A percentile compares a stretch with the other conserved stretches of the same genome.
Conservation (phyloP, 2,329 filamentous ascomycete species). For the Aspergillus sp. region DNA sequence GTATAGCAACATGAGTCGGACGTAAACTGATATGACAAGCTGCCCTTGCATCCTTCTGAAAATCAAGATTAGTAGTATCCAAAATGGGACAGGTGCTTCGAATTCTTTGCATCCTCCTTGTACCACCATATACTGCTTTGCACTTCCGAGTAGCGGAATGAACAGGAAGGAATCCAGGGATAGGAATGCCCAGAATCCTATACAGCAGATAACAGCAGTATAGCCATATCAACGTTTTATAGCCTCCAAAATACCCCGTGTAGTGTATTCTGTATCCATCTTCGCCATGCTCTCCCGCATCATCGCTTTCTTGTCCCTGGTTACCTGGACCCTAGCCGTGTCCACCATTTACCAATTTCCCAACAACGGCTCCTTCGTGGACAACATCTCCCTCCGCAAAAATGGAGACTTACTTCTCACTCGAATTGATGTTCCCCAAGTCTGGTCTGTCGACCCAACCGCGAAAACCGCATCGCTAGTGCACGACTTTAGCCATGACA, state of each 20-base stretch:
- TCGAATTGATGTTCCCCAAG: slow-evolving; percentile 6
- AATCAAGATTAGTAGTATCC: too few species aligned
- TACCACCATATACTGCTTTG: too few species aligned
- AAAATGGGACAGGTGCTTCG: too few species aligned
- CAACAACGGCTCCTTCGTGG: slow-evolving; percentile 17
- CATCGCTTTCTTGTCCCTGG: not conserved
- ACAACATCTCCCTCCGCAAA: slow-evolving; percentile 12
- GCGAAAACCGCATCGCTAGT: not conserved
- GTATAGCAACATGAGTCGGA: too few species aligned
- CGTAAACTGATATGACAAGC: too few species aligned
- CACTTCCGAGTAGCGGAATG: too few species aligned
- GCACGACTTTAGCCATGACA: slow-evolving; percentile 11
- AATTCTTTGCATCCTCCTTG: too few species aligned
- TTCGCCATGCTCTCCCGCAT: not conserved
- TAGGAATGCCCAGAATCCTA: too few species aligned
- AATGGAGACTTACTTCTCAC: slow-evolving; percentile 15
- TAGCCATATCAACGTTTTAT: too few species aligned
- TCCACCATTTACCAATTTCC: slow-evolving; percentile 14
- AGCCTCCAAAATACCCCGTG: not conserved
- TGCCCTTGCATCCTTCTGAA: too few species aligned
- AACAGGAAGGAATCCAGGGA: too few species aligned
- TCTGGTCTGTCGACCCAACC: not conserved
- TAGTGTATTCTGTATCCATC: not conserved
- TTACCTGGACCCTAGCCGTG: not conserved
- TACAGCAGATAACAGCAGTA: too few species aligned